Conservation (phyloP, 768 basidiomycete genomes). For the Boletus speciosus region DNA sequence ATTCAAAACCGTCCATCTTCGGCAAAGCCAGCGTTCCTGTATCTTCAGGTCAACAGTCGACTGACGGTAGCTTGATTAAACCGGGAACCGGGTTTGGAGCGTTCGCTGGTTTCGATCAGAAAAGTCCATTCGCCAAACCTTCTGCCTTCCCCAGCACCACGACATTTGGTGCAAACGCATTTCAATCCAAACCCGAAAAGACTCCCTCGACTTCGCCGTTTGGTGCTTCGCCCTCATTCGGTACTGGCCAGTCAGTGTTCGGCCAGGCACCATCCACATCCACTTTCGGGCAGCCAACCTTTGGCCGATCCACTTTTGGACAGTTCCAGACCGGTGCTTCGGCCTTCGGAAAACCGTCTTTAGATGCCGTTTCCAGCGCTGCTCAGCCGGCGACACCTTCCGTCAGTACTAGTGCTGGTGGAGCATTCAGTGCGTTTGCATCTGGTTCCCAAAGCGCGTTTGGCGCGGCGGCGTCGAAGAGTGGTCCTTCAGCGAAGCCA, state of each 20-base stretch:
- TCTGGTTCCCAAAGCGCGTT: slow-evolving; percentile 29
- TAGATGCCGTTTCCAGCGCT: slow-evolving; percentile 10
- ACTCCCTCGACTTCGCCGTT: slow-evolving; percentile 22
- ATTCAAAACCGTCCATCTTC: slow-evolving; percentile 32
- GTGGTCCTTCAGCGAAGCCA: slow-evolving; percentile 17
- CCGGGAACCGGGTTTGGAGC: slow-evolving; percentile 36
- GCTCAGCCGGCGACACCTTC: slow-evolving; percentile 13
- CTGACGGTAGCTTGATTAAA: slow-evolving; percentile 26
- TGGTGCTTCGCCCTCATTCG: slow-evolving; percentile 33
- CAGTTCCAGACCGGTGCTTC: slow-evolving; percentile 14
- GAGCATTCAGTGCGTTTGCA: slow-evolving; percentile 38
- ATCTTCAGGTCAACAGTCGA: slow-evolving; percentile 13
- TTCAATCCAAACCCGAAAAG: slow-evolving; percentile 14
- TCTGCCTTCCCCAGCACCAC: slow-evolving; percentile 20
- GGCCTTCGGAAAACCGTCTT: slow-evolving; percentile 24
- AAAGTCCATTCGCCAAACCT: slow-evolving; percentile 24
- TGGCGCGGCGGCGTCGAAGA: slow-evolving; percentile 19
- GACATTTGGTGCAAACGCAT: slow-evolving; percentile 15
- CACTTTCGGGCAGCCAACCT: slow-evolving; percentile 38
- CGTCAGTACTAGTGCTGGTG: slow-evolving; percentile 14
- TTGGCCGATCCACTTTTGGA: slow-evolving; percentile 36
- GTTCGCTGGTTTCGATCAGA: slow-evolving; percentile 23
- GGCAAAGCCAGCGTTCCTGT: slow-evolving; percentile 21
- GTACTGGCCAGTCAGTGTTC: slow-evolving; percentile 33
- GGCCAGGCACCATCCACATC: slow-evolving; percentile 22